These are phyloP conservation scores for Mycotypha africana DNA, from an alignment of 371 early-diverging fungal genomes.

Conservation along the genomic window DNA sequence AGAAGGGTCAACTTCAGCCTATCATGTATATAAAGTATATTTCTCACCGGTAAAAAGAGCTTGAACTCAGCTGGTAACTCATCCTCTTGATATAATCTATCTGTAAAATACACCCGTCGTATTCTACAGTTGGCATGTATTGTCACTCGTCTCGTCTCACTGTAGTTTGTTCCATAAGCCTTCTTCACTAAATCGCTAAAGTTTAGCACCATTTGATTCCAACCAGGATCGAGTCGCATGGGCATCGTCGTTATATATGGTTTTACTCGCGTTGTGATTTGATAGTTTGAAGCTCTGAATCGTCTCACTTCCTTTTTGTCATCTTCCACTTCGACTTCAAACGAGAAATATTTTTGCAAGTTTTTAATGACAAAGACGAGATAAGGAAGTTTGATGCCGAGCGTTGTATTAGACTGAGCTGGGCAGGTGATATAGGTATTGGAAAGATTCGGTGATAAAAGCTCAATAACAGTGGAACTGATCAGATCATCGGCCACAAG, in stretches of 20 bases:
- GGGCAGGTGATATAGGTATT: slow-evolving; percentile 90
- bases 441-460: slow-evolving; percentile 73
- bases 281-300: slow-evolving; percentile 90
- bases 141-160: slow-evolving; percentile 82
- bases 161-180: slow-evolving; percentile 87
- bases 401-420: slow-evolving; percentile 59
- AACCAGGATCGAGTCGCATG: slow-evolving; percentile 89
- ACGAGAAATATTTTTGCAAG: slow-evolving; percentile 83
- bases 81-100: slow-evolving; percentile 85
- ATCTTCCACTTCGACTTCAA: slow-evolving; percentile 86
- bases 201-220: slow-evolving; percentile 94
- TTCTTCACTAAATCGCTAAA: slow-evolving; percentile 80
- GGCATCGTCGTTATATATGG: slow-evolving; percentile 92
- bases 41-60: slow-evolving; percentile 75
- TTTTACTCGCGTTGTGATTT: slow-evolving; percentile 80
- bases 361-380: slow-evolving; percentile 85
- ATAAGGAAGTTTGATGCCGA: slow-evolving; percentile 91
- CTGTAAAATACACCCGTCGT: slow-evolving; percentile 87
- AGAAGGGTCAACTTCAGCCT: no score
- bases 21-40: no score
- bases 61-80: slow-evolving; percentile 92
- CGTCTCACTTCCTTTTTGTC: slow-evolving; percentile 73
- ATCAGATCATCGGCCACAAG: slow-evolving; percentile 80
- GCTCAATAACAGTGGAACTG: slow-evolving; percentile 76
- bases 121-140: slow-evolving; percentile 91